Base-by-base conservation (phyloP, 176 grass and related monocot species). In the Lolium multiflorum region DNA sequence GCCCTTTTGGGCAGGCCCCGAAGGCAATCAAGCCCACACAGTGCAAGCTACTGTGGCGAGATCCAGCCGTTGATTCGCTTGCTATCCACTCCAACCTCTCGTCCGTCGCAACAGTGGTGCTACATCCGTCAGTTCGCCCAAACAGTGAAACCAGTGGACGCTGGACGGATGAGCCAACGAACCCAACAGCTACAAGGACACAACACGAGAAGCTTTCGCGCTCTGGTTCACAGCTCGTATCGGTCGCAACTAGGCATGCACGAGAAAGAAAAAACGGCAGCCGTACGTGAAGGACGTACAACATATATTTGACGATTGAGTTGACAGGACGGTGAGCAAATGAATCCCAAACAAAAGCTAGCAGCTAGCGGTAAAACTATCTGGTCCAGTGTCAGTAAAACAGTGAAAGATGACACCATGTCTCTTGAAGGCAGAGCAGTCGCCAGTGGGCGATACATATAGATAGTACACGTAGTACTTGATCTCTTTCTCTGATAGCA, bases 321-420 rank as follows among this genome's bases (percentile, higher is more conserved):
- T 49, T 44, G 83, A 69, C 71, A 70, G 14, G 74, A 79, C 74
- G 22, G 65, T 62, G 65, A 15, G 80, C 74, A 74, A 71, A 56
- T 49, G 74, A 87, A 79, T 83, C 22, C 73, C 79, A 86, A 86
- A 64, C 84, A 71, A 78, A 90, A 73, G 54, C 78, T 7, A 35
- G 31, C 31, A 35, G 31, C 31, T 35, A 35, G 41, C 41, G 67
- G 72, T 20, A 43, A 69, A 69, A 28, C 7, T 44, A 2, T 38
- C 38, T 11, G n/a, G 39, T 60, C 49, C 61, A 15, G 2, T 86
- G 83, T 76, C 83, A 35, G 78, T 31, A 48, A 64, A 80, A 62
- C 82, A 64, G n/a, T 26, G 80, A 43, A 20, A 3, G 22, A 22
- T 58, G 61, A 28, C 11, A 6, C 13, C 50, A 52, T 52, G 50